A percentile compares a stretch with the other conserved stretches of the same genome.
Evolutionary conservation across 2,329 filamentous ascomycete species (phyloP).

Genomic region (Aureobasidium melanogenum): DNA sequence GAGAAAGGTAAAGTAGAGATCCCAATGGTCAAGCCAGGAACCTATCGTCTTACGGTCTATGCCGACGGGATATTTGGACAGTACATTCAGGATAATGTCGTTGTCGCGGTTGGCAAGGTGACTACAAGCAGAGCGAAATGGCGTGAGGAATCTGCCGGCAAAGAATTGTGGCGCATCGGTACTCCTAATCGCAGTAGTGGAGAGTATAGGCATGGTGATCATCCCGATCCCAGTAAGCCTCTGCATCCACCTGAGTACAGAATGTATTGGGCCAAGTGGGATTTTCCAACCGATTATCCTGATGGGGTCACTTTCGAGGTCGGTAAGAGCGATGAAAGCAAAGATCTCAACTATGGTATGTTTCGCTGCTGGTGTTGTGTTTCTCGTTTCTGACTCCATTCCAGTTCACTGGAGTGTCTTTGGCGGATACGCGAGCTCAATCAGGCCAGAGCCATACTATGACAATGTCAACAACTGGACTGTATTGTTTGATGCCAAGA

Average conservation of each 20-base stretch:
- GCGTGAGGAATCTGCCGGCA: conserved; percentile 47
- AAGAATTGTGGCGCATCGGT: conserved; percentile 54
- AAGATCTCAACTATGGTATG: conserved; percentile 48
- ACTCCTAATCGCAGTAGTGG: conserved; percentile 53
- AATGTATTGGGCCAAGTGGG: conserved; percentile 53
- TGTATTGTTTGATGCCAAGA: conserved; percentile 42
- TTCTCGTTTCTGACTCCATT: not conserved
- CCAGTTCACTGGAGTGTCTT: conserved; percentile 56
- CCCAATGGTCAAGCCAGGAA: conserved; percentile 46
- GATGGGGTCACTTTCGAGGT: conserved; percentile 50
- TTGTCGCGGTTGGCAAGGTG: conserved; percentile 34
- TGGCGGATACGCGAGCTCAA: conserved; percentile 44
- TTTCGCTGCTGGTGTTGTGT: not conserved
- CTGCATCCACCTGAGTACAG: conserved; percentile 49
- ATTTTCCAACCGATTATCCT: conserved; percentile 52
- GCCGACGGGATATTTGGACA: conserved; percentile 55
- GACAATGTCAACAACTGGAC: conserved; percentile 53
- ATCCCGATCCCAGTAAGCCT: conserved; percentile 39
- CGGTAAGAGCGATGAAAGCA: conserved; percentile 40
- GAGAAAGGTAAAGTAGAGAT: conserved; percentile 43
- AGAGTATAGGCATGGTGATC: conserved; percentile 52
- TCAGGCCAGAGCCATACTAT: conserved; percentile 35
- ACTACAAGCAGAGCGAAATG: conserved; percentile 37
- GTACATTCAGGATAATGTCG: conserved; percentile 44
- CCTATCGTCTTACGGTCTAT: conserved; percentile 55